These are phyloP conservation scores for Fusarium euwallaceae DNA, from an alignment of 2,329 filamentous ascomycete species.

Conservation along the genomic window DNA sequence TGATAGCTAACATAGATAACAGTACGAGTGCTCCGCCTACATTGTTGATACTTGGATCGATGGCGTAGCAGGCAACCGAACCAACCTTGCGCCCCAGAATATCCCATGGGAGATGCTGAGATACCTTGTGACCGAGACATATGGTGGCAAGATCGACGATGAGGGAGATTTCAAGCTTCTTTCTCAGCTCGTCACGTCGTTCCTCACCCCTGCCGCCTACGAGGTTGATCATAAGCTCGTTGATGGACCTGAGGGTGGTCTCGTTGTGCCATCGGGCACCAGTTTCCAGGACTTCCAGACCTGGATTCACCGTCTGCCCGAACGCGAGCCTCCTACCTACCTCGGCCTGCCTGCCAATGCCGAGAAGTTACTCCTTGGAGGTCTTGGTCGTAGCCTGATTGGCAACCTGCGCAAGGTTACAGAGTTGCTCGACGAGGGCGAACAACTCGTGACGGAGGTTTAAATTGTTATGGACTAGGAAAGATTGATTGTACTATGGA, in stretches of 20 bases:
- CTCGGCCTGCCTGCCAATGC: constrained; percentile 94
- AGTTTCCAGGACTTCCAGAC: constrained; percentile 86
- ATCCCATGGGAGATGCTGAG: constrained; percentile 98
- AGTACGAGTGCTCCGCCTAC: constrained; percentile 97
- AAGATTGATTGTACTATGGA: neutral
- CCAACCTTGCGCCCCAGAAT: constrained; percentile 92
- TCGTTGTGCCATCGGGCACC: constrained; percentile 84
- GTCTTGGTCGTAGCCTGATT: constrained; percentile 87
- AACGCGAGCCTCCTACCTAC: constrained; percentile 96
- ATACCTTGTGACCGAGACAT: constrained; percentile 91
- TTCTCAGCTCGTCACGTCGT: constrained; percentile 77
- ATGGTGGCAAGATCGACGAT: constrained; percentile 97
- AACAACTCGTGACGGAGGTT: constrained; percentile 84
- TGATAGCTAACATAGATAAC: neutral
- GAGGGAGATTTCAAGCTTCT: constrained; percentile 85
- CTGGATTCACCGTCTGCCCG: constrained; percentile 93
- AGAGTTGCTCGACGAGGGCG: constrained; percentile 91
- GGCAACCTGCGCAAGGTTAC: constrained; percentile 86
- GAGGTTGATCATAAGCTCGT: constrained; percentile 94
- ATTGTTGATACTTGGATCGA: constrained; percentile 98
- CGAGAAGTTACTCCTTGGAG: constrained; percentile 93
- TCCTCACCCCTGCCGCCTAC: constrained; percentile 90
- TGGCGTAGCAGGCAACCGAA: constrained; percentile 82
- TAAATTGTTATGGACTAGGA: constrained; percentile 28
- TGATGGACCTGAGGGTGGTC: constrained; percentile 71